Evolutionary conservation across 352 stramenopile genomes (phyloP).

Genomic region (Blastocystis sp.): DNA sequence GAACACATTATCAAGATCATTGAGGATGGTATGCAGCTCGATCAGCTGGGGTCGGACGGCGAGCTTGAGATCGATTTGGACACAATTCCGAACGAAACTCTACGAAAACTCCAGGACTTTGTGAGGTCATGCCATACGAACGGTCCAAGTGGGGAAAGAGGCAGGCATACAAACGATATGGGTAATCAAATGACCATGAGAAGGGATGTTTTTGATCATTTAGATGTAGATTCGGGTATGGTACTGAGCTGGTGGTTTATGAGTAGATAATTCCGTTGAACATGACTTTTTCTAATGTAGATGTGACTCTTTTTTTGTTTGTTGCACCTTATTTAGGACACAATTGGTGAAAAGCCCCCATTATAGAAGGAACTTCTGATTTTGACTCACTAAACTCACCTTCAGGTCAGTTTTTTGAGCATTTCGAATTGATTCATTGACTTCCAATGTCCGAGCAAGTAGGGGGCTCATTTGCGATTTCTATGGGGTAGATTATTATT

Average conservation of each 20-base stretch:
- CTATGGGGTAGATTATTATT: constrained; percentile 24
- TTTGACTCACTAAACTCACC: background rate
- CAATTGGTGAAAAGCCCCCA: background rate
- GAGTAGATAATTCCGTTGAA: constrained; percentile 52
- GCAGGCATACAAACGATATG: background rate
- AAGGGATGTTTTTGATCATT: background rate
- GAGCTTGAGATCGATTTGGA: constrained; percentile 61
- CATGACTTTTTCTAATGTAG: constrained; percentile 58
- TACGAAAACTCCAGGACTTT: constrained; percentile 42
- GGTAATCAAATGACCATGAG: background rate
- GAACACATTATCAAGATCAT: constrained; percentile 61
- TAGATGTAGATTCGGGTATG: constrained; percentile 46
- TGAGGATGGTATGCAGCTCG: background rate
- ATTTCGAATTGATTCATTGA: background rate
- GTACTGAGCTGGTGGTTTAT: background rate
- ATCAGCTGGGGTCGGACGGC: background rate
- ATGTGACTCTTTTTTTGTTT: constrained; percentile 34
- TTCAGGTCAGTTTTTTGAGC: background rate
- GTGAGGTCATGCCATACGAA: background rate
- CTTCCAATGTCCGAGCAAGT: constrained; percentile 35
- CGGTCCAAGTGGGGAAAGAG: background rate
- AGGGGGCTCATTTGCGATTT: background rate
- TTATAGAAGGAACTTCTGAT: background rate
- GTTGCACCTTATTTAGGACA: background rate
- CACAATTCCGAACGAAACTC: constrained; percentile 45